Base-by-base conservation (phyloP, 75 land plant species). In the Pseudotsuga menziesii region DNA sequence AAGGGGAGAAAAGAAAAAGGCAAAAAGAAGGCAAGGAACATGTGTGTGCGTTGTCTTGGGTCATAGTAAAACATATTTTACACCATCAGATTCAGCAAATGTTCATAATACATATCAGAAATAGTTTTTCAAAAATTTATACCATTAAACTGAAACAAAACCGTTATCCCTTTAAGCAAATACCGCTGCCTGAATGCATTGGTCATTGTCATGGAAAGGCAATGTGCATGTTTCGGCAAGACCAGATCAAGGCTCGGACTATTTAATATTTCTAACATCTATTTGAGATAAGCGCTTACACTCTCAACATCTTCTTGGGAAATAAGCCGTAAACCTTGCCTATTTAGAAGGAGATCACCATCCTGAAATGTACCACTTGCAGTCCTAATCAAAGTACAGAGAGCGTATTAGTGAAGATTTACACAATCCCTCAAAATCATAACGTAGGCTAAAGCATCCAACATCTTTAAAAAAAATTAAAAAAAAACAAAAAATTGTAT, bases 311-410 rank as follows among this genome's bases (percentile, higher is more conserved):
- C 80, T 58, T 88, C 91, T 73, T 91, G 91, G 8, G 90, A 84
- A 66, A 88, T 75, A 27, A 93, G 83, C 9, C 92, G 87, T 78
- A 95, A 79, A 23, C 98, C 98, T 57, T 85, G 83, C 83, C 79
- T 83, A 75, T 95, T 95, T 36, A 95, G 66, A 69, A 87, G 78
- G 73, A 95, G 80, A 81, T 95, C 96, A 1, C 96, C 98, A 77
- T 95, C 98, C 77, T 88, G 88, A 82, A 95, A 95, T 39, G 98
- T 95, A 1, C 98, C 98, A 72, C 96, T 95, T 19, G 80, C 80
- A 26, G 86, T 82, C 80, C 86, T 85, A 56, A 32, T 52, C 60
- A 41, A 20, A 20, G 19, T 41, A 20, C 72, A 41, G 41, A 69
- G 0, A 25, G 35, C 26, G n/a, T 41, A 69, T 69, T 20, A 69